Evolutionary conservation across 192 early-diverging fungal genomes (phyloP), one percentile per base, ranked within the genome.

Genomic region (Coemansia sp.): DNA sequence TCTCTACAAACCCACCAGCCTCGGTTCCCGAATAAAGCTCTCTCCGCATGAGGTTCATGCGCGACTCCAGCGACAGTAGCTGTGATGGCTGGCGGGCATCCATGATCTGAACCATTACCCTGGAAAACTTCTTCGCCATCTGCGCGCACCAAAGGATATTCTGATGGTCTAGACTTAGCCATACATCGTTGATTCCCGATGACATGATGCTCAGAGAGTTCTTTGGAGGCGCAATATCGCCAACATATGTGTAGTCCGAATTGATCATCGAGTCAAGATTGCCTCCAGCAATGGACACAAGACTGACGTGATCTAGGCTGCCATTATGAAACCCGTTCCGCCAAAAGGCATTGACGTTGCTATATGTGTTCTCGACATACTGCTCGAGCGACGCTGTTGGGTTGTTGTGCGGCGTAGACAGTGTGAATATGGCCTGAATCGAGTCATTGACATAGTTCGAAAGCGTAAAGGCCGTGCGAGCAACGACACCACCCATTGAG

Each of bases 401-500:
- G 18, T 82, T 69, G 60, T 87, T 72, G 67, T 97, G 97, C 43
- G 97, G 97, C 0, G 95, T 93, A 0, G 97, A 86, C 22, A 99
- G 64, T 6, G 95, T 97, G 32, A 99, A 75, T 13, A 99, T 89
- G 3, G 93, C 91, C 41, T 88, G 85, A 37, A 98, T 86, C 4
- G 88, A 89, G 4, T 88, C 89, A 0, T 85, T 78, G 5, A 82
- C 65, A 71, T 91, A 90, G 81, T 91, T 95, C 0, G 84, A 67
- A 58, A 93, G 80, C 0, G 84, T 87, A 55, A 94, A 85, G 40
- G 93, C 84, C 1, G 88, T 85, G 10, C 95, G 84, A 1, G 95
- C 95, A 18, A 96, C 95, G n/a, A 97, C 88, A 11, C 95, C 95
- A 41, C 97, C 97, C 95, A 98, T 97, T 10, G 95, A 97, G 72